Evolutionary conservation across 106 monocot genomes (phyloP), one percentile per base, ranked within the genome.

Genomic region (Cymbidium sinense): DNA sequence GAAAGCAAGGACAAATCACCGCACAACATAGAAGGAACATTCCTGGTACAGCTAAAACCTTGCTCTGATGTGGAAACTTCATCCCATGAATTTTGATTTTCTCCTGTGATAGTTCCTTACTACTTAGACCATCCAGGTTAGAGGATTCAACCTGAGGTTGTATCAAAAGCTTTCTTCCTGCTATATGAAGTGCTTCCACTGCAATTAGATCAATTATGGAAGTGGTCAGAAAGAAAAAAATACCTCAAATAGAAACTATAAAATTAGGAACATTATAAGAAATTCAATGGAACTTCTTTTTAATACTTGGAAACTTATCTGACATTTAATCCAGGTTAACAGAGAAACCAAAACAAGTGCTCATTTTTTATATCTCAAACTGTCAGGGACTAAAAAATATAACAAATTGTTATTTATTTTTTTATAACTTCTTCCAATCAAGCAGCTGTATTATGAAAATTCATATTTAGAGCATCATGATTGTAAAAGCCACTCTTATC

Each of bases 1-100:
- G 78, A 87, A 87, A 87, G 75, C 87, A 84, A 47, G 87, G 87
- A 41, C 83, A 84, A 19, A 87, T 74, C 39, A 87, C 34, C 21
- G 70, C 81, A 39, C 78, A 81, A 33, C 84, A 81, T 19, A 84
- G 35, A 27, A 87, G 84, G 67, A 87, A 43, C 36, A 87, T 73
- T 75, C 87, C 81, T 71, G 87, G 87, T 21, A 87, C 34, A 28
- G 81, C 87, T 15, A 87, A 47, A 70, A 75, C 50, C 36, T 33
- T 65, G 75, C 69, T 54, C 5, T 70, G 70, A 0, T 64, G 23
- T 27, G 50, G 75, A 44, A 77, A 81, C 34, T 28, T 79, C 61
- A 50, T 44, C 61, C 34, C 29, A 50, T 54, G 25, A 36, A 27
- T 55, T 80, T 69, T 58, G 28, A n/a, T 35, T 69, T 81, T 58